Evolutionary conservation across 208 protist species (phyloP).

Genomic region (Acanthamoeba lenticulata): DNA sequence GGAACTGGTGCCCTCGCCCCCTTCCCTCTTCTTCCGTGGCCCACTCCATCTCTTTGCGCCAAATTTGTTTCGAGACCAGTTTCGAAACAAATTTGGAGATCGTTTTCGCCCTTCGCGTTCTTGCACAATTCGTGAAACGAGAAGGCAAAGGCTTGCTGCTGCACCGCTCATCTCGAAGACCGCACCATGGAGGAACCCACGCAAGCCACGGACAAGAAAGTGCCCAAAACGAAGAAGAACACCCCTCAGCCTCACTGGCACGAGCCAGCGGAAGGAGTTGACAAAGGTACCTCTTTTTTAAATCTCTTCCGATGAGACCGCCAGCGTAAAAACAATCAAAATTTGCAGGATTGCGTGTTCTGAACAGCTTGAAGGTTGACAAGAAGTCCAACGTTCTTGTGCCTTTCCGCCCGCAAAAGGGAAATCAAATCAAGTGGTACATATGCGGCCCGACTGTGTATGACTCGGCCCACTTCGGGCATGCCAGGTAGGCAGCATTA

Average conservation of each 20-base stretch:
- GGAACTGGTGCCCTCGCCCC: too few species aligned
- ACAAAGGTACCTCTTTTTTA: neutral
- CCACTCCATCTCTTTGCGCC: too few species aligned
- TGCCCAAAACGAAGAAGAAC: neutral
- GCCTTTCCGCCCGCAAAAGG: neutral
- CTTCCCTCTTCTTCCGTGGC: too few species aligned
- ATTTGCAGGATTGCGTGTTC: neutral
- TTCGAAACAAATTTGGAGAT: too few species aligned
- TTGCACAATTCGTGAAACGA: too few species aligned
- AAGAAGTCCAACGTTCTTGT: neutral
- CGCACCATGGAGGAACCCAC: neutral
- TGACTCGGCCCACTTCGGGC: conserved; percentile 97
- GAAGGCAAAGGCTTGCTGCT: neutral
- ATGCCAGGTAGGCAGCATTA: conserved; percentile 87
- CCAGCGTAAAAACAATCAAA: neutral
- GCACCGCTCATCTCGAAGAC: neutral
- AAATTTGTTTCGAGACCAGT: too few species aligned
- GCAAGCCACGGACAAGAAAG: neutral
- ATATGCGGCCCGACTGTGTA: conserved; percentile 98
- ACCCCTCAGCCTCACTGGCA: neutral
- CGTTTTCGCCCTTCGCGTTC: too few species aligned
- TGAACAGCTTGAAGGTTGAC: neutral
- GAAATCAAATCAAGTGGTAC: conserved; percentile 90
- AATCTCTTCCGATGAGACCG: neutral
- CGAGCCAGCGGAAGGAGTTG: neutral